Conservation (phyloP, 164 flowering plant species). For the Nymphaea thermarum region DNA sequence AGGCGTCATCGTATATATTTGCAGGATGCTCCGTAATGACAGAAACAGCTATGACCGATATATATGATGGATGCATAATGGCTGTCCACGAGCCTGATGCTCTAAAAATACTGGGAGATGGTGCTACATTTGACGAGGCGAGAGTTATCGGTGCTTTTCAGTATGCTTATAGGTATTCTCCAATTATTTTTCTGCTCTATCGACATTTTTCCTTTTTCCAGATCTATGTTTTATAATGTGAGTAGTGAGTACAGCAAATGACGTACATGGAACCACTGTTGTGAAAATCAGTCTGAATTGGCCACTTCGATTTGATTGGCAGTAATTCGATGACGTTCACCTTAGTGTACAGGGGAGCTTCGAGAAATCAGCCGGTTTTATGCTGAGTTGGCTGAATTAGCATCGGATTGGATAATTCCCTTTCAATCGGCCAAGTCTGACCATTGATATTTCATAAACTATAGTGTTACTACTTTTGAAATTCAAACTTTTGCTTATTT, state of each 20-base stretch:
- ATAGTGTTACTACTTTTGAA: no score
- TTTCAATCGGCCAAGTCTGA: no score
- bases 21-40: constrained; percentile 52
- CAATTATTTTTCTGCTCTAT: neutral
- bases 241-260: neutral
- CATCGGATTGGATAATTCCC: no score
- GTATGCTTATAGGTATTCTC: constrained; percentile 59
- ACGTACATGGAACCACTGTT: no score
- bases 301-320: no score
- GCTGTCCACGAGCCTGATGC: constrained; percentile 85
- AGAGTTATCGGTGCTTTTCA: constrained; percentile 87
- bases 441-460: no score
- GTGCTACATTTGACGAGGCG: constrained; percentile 62
- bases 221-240: neutral
- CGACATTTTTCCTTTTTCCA: neutral
- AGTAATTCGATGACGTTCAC: no score
- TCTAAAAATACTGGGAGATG: constrained; percentile 40
- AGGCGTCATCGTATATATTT: neutral
- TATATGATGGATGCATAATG: constrained; percentile 44
- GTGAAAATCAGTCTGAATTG: no score
- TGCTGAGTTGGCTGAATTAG: no score
- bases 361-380: no score
- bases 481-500: no score
- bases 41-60: constrained; percentile 41
- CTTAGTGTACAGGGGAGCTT: no score